Conservation (phyloP, 257 asterid species). For the Gentiana macrophylla region DNA sequence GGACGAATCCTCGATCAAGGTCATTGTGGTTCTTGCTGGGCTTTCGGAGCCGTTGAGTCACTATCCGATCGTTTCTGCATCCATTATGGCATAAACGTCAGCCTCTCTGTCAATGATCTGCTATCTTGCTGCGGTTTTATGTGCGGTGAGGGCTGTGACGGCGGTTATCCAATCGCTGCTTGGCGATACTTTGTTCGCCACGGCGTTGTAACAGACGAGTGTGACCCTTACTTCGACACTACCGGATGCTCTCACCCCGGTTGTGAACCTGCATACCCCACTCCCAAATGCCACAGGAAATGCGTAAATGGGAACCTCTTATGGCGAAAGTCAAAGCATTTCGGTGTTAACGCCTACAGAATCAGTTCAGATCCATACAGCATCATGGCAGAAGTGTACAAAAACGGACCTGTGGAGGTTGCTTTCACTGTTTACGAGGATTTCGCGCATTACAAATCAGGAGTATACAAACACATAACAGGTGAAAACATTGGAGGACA, state of each 20-base stretch:
- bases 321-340: conserved; percentile 78
- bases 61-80: conserved; percentile 93
- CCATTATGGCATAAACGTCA: conserved; percentile 52
- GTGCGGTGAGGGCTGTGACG: conserved; percentile 98
- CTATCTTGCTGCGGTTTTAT: conserved; percentile 82
- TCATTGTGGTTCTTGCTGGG: conserved; percentile 99
- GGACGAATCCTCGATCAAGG: conserved; percentile 80
- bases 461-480: conserved; percentile 71
- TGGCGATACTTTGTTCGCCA: conserved; percentile 68
- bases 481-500: conserved; percentile 87
- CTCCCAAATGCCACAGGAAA: conserved; percentile 61
- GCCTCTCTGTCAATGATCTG: conserved; percentile 91
- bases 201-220: conserved; percentile 96
- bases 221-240: conserved; percentile 92
- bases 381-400: conserved; percentile 80
- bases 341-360: conserved; percentile 41
- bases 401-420: conserved; percentile 92
- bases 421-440: conserved; percentile 97
- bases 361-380: conserved; percentile 54
- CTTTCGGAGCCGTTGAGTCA: conserved; percentile 88
- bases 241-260: conserved; percentile 96
- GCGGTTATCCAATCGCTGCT: conserved; percentile 80
- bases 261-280: conserved; percentile 83
- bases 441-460: conserved; percentile 84
- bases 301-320: conserved; percentile 59